Base-by-base conservation (phyloP, 2,329 filamentous ascomycete genomes). In the Amauroascus verrucosus region DNA sequence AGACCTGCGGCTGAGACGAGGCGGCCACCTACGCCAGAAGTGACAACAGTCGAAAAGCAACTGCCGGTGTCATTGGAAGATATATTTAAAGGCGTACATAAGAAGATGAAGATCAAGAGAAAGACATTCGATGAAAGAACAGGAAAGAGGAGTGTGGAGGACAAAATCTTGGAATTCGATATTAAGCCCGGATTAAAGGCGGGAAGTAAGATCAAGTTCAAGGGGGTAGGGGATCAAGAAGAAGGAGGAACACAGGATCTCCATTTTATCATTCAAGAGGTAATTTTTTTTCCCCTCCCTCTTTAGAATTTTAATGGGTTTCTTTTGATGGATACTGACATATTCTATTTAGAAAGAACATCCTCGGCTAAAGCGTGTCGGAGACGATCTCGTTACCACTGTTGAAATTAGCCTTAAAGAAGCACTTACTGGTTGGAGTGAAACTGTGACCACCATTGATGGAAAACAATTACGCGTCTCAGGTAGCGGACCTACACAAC, bases 101-200 rank as follows among this genome's bases (percentile, higher is more conserved):
- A 98, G 80, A 96, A 95, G 78, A 88, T 98, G 79, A 95, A 93
- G 75, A 95, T 97, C 59, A 96, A 95, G 76, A 82, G 91, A 64
- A 97, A 97, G 81, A 89, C 85, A 16, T 97, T 88, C 67, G 93
- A 98, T 68, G 77, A 75, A 37, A 72, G 83, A 18, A 83, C 78
- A 0, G 88, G 88, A 54, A 95, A 95, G 75, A 83, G 89, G 62
- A 87, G 81, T 41, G 85, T 84, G 2, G 86, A 90, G 56, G 93
- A 98, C 63, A 86, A 90, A 64, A 88, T 96, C 16, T 75, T 98
- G 28, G 89, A 95, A 65, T 91, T 97, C 50, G 88, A 89, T 45
- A 95, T 98, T 73, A 97, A 96, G 74, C 84, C 88, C 5, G 93
- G 93, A 55, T 74, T 97, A 70, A 96, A 97, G 74, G 90, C 94